Percentiles rank a stretch among this genome's conserved stretches.
Evolutionary conservation across 2,329 filamentous ascomycete species (phyloP).

Genomic region (Fusarium mexicanum): DNA sequence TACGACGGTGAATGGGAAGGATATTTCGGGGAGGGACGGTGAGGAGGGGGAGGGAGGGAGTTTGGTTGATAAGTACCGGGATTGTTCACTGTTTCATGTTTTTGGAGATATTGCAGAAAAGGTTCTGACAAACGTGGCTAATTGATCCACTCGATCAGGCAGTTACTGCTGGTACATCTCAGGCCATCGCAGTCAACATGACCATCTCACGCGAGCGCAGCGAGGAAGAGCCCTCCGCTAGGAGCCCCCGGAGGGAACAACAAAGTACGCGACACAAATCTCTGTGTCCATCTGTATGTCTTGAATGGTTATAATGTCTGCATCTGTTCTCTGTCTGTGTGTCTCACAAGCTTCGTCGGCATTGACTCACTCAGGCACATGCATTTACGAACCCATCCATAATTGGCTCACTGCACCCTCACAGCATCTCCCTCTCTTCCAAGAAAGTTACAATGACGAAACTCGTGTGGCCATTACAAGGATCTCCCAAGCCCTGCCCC

Average conservation of each 20-base stretch:
- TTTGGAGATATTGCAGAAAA: slow-evolving; percentile 71
- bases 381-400: neutral
- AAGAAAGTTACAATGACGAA: slow-evolving; percentile 37
- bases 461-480: slow-evolving; percentile 36
- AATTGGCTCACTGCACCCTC: neutral
- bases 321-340: neutral
- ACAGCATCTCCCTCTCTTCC: neutral
- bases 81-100: slow-evolving; percentile 75
- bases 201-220: neutral
- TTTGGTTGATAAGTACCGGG: slow-evolving; percentile 76
- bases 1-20: slow-evolving; percentile 67
- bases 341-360: neutral
- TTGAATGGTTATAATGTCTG: neutral
- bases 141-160: neutral
- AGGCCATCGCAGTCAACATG: neutral
- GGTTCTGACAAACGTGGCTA: slow-evolving; percentile 43
- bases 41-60: slow-evolving; percentile 51
- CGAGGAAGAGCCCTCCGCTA: neutral
- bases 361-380: neutral
- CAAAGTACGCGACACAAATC: neutral
- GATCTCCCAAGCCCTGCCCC: slow-evolving; percentile 36
- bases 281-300: neutral
- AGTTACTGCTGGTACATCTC: neutral
- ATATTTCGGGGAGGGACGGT: slow-evolving; percentile 52
- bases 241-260: neutral